Conservation (phyloP, 441 rosid genomes). For the Erodium chrysanthum region DNA sequence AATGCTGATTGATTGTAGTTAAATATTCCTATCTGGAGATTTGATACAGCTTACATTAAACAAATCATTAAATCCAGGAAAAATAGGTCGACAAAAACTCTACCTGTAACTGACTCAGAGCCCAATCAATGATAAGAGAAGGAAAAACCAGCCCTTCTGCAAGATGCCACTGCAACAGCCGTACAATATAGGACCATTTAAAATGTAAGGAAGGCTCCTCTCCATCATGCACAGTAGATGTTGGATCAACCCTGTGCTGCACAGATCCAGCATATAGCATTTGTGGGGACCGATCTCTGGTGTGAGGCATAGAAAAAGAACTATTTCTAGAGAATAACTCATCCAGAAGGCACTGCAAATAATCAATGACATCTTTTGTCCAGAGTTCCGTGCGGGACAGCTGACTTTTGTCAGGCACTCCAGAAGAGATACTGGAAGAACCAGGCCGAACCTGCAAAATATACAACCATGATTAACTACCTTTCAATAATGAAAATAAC, state of each 20-base stretch:
- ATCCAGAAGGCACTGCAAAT: constrained; percentile 75
- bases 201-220: constrained; percentile 83
- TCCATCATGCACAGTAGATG: constrained; percentile 40
- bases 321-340: constrained; percentile 56
- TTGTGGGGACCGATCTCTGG: constrained; percentile 63
- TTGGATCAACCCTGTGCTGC: constrained; percentile 45
- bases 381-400: constrained; percentile 73
- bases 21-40: neutral
- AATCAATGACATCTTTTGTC: constrained; percentile 95
- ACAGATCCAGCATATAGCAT: constrained; percentile 56
- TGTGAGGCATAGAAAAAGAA: constrained; percentile 49
- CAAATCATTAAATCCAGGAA: neutral
- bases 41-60: constrained; percentile 5
- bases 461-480: constrained; percentile 24
- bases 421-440: constrained; percentile 51
- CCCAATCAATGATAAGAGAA: constrained; percentile 91
- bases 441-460: constrained; percentile 66
- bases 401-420: constrained; percentile 64
- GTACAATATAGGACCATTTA: constrained; percentile 94
- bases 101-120: constrained; percentile 84
- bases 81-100: neutral
- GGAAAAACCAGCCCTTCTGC: constrained; percentile 90
- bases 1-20: neutral
- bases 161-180: constrained; percentile 89
- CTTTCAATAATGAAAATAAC: constrained; percentile 16